Evolutionary conservation across 148 eudicot genomes (phyloP).

Genomic region (Suaeda aralocaspica): DNA sequence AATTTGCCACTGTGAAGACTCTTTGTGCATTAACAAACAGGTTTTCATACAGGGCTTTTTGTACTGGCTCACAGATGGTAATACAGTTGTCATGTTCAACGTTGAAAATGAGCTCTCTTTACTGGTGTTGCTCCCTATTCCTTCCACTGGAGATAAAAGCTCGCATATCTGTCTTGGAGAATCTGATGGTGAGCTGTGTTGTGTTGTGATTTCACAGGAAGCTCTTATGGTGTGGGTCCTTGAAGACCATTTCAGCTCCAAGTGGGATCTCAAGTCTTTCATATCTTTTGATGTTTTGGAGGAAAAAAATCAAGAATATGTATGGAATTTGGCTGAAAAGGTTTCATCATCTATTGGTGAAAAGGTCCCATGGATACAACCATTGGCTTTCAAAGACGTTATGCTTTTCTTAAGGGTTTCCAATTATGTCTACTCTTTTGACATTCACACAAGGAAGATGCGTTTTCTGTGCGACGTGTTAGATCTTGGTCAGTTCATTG

Average conservation of each 20-base stretch:
- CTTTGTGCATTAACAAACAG: conserved; percentile 18
- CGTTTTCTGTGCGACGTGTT: conserved; percentile 15
- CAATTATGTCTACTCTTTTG: conserved; percentile 18
- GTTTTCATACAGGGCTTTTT: conserved; percentile 16
- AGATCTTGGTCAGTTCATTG: conserved; percentile 21
- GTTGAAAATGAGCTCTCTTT: conserved; percentile 21
- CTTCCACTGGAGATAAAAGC: neutral
- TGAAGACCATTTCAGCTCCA: conserved; percentile 20
- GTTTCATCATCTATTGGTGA: conserved; percentile 1
- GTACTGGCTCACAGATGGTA: conserved; percentile 28
- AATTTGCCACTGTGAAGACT: conserved; percentile 23
- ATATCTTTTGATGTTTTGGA: conserved; percentile 21
- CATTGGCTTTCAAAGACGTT: conserved; percentile 26
- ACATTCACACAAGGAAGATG: conserved; percentile 10
- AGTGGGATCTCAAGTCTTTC: conserved; percentile 26
- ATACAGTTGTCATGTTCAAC: conserved; percentile 21
- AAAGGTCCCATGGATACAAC: conserved; percentile 27
- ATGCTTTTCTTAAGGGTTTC: conserved; percentile 28
- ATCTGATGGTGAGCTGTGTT: conserved; percentile 16
- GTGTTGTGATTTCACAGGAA: conserved; percentile 13
- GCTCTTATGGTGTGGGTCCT: conserved; percentile 22
- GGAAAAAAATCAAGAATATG: conserved; percentile 15
- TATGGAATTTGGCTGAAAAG: conserved; percentile 18
- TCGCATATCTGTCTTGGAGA: conserved; percentile 29
- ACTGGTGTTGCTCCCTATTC: conserved; percentile 16